Evolutionary conservation across 768 basidiomycete species (phyloP), one percentile per base, ranked within the genome.

Genomic region (Dioszegia hungarica): DNA sequence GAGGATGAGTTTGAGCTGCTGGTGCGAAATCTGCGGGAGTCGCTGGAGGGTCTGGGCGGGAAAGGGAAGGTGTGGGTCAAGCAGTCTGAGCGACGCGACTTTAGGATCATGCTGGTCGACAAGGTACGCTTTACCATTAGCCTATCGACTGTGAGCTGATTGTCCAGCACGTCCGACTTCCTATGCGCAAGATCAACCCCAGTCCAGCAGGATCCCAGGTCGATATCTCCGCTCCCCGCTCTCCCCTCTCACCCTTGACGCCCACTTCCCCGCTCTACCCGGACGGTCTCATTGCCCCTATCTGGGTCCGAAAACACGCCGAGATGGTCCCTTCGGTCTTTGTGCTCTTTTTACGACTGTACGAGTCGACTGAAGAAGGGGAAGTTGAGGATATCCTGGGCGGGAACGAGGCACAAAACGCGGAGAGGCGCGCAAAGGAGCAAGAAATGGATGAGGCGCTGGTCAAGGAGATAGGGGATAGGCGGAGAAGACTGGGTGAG

Each of bases 281-380:
- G 0, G 95, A 99, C 71, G 95, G 95, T 0, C 78, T 99, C 52
- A 90, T 99, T 51, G 91, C 95, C 2, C 95, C 95, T 0, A 90
- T 98, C 72, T 99, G 95, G 95, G 85, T 98, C 31, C 82, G 92
- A 40, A 99, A 98, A 76, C 95, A 99, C 69, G 89, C 89, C 0
- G 84, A 89, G 0, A 84, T 95, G 29, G 78, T 97, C 0, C 95
- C 95, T 0, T 86, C 89, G 22, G 93, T 97, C 0, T 94, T 97
- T 75, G 88, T 98, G 9, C 80, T 95, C 59, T 95, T 97, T 74
- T 78, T 89, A 54, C 84, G 89, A 54, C 80, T 98, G 59, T 91
- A 80, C 68, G 93, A 97, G 0, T 75, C 75, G n/a, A 68, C 78
- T 5, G 79, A 85, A 25, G 67, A 63, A 34, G 49, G 50, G 2